Base-by-base conservation (phyloP, 352 stramenopile genomes). In the Blastocystis hominis region DNA sequence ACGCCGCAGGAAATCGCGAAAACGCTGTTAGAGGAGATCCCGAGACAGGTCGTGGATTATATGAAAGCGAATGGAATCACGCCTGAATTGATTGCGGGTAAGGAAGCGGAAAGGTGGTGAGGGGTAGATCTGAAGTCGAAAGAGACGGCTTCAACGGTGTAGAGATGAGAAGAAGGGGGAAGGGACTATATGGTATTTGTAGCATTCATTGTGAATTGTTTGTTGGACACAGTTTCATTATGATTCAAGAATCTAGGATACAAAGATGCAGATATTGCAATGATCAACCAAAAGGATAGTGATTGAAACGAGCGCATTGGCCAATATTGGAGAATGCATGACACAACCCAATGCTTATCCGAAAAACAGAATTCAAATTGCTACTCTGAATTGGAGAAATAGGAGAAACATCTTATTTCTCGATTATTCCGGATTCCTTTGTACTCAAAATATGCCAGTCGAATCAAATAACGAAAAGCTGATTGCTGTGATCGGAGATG, bases 401-500 rank as follows among this genome's bases (percentile, higher is more conserved):
- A 7, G 46, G 44, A 56, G 68, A 53, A 78, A 78, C 34, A 42
- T 15, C 38, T 3, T 20, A 56, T 55, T 77, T 40, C 44, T 46
- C 46, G 34, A 53, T 36, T 20, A 56, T 56, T 54, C 24, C 55
- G 38, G 40, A 38, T 17, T 77, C 13, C 55, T 56, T 4, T 9
- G 30, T 66, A 34, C 17, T 13, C 24, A 66, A 40, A 66, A 6
- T 3, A 80, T 80, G 70, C 70, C 70, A 36, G 70, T 80, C 15
- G 70, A 80, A 64, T 17, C 50, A 42, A 80, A 62, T 38, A 61
- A 62, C 50, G 70, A 80, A 46, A 80, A 80, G 42, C 53, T 80
- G 44, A 80, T 80, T 62, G 70, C 70, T 62, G 70, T 80, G 70
- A 80, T 86, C 20, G 63, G 63, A 75, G 59, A 86, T 34, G 76